Percentiles rank a stretch among this genome's conserved stretches.
phyloP scores from a whole-genome alignment of 371 early-diverging fungal species.

The Syncephalastrum racemosum region DNA sequence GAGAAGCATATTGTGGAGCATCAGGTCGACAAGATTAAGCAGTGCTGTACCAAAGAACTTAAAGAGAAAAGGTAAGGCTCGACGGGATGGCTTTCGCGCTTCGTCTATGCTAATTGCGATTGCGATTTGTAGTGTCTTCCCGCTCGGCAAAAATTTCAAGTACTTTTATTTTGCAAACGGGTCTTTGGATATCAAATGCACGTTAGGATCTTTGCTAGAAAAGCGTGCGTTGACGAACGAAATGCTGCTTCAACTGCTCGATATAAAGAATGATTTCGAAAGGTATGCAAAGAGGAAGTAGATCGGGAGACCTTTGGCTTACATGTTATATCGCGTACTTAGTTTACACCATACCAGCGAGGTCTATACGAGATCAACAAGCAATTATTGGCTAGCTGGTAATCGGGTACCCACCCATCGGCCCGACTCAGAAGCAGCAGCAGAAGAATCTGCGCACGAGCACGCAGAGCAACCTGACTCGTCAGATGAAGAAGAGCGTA shows the following conservation, averaged over 20 bases:
- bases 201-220: constrained; percentile 21
- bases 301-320: background rate
- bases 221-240: constrained; percentile 34
- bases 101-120: background rate
- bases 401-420: constrained; percentile 41
- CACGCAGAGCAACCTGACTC: constrained; percentile 15
- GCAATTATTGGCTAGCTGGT: constrained; percentile 64
- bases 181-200: constrained; percentile 40
- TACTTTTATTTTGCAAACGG: constrained; percentile 48
- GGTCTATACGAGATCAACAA: constrained; percentile 60
- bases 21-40: constrained; percentile 20
- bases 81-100: background rate
- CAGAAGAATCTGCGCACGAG: constrained; percentile 10
- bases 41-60: constrained; percentile 17
- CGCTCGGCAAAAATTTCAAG: constrained; percentile 38
- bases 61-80: constrained; percentile 36
- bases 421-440: background rate
- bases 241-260: constrained; percentile 48
- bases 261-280: constrained; percentile 58
- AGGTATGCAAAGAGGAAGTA: constrained; percentile 19
- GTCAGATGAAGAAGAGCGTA: constrained; percentile 14
- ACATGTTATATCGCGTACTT: background rate
- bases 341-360: constrained; percentile 51
- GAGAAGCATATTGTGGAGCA: constrained; percentile 26
- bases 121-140: constrained; percentile 14